phyloP scores from a whole-genome alignment of 805 yeast genomes.

The Saccharomycopsis sp. region DNA sequence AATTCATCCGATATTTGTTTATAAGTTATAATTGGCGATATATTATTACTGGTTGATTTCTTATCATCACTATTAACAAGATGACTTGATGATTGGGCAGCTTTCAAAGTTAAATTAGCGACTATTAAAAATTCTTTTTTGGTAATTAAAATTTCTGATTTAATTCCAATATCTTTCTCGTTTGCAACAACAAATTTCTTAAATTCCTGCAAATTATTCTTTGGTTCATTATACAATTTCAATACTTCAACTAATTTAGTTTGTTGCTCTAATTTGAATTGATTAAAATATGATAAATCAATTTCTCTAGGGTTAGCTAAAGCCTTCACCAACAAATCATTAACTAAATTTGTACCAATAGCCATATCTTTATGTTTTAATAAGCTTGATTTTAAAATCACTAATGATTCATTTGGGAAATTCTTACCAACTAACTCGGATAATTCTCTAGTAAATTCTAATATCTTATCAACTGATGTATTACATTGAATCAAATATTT shows the following conservation, averaged over 20 bases:
- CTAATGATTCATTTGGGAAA: constrained; percentile 11
- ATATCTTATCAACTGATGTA: background rate
- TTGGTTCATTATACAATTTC: constrained; percentile 10
- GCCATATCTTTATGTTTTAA: constrained; percentile 7
- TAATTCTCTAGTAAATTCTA: constrained; percentile 14
- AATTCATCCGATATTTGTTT: constrained; percentile 21
- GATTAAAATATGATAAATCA: constrained; percentile 17
- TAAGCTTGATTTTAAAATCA: constrained; percentile 8
- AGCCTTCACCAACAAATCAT: constrained; percentile 10
- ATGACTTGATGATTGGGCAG: constrained; percentile 29
- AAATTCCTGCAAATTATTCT: constrained; percentile 15
- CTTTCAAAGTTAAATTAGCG: constrained; percentile 18
- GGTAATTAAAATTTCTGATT: constrained; percentile 7
- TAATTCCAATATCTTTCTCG: constrained; percentile 2
- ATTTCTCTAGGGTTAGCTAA: constrained; percentile 16
- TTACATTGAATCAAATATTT: constrained; percentile 14
- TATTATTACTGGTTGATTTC: constrained; percentile 1
- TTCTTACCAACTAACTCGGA: constrained; percentile 8
- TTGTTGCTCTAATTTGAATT: constrained; percentile 4
- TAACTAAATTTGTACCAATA: background rate
- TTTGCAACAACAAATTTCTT: constrained; percentile 2
- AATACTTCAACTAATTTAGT: constrained; percentile 4
- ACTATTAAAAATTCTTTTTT: constrained; percentile 19
- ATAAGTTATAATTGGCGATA: constrained; percentile 17
- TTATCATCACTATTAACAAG: constrained; percentile 9